These are phyloP conservation scores for Nyssa sinensis DNA, from an alignment of 148 eudicot genomes.

Conservation along the genomic window DNA sequence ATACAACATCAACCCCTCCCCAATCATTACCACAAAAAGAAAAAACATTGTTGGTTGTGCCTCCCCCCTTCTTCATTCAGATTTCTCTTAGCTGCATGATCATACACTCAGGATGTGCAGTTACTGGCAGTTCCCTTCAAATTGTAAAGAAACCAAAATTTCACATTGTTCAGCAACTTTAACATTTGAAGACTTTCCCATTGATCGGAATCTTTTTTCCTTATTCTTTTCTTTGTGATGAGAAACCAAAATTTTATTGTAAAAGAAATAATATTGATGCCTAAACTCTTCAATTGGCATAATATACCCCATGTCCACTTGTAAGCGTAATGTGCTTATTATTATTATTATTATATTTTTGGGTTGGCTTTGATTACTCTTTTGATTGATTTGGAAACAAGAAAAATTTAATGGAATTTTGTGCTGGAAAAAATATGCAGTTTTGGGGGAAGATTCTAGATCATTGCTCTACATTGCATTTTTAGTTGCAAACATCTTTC, in stretches of 20 bases:
- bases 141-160: background rate
- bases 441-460: too few species aligned
- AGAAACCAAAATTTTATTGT: background rate
- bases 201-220: background rate
- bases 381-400: too few species aligned
- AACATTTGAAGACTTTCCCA: background rate
- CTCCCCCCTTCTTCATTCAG: background rate
- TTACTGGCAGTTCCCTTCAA: background rate
- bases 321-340: background rate
- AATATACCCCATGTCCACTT: background rate
- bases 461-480: too few species aligned
- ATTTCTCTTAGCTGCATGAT: background rate
- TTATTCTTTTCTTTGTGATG: too few species aligned
- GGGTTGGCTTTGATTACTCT: background rate
- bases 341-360: too few species aligned
- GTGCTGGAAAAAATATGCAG: background rate
- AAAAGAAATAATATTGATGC: background rate
- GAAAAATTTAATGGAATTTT: too few species aligned
- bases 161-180: background rate
- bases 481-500: background rate
- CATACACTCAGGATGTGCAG: background rate
- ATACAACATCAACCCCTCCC: background rate
- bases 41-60: too few species aligned
- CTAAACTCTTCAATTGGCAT: background rate
- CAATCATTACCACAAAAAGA: too few species aligned